Base-by-base conservation (phyloP, 768 basidiomycete species). In the Phallus indusiatus region DNA sequence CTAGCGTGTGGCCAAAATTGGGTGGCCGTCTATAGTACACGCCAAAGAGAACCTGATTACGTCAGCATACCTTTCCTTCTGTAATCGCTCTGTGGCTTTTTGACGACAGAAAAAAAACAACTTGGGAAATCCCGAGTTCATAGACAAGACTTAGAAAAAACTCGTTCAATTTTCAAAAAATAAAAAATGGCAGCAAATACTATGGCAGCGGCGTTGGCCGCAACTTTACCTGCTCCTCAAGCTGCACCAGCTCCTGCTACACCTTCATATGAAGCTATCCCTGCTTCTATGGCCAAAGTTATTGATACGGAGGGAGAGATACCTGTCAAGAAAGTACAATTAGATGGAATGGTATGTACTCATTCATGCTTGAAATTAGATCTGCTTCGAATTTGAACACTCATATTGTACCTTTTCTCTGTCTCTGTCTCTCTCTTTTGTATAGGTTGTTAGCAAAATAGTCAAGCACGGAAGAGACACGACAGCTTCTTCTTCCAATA, bases 221-320 rank as follows among this genome's bases (percentile, higher is more conserved):
- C 94, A 33, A 85, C 87, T 22, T 74, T 88, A 28, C 88, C 90
- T 51, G 60, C 75, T 16, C 82, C 85, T 11, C 74, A 81, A 52
- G 72, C 84, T 22, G 77, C 82, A 10, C 80, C 83, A 9, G 74
- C 77, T 14, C 83, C 86, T 16, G 78, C 78, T 60, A 80, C 81
- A 10, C 84, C 86, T 17, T 81, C 78, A 24, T 85, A 90, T 73
- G 91, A 94, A 72, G 85, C 85, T 48, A 90, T 96, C 62, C 94
- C 94, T 17, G 81, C 92, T 5, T 89, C 91, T 62, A 91, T 95
- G 88, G 82, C 92, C 49, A 93, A 90, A 70, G 86, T 85, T 55
- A 85, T 97, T 69, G 94, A 97, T 73, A 88, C 93, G 64, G 94
- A 96, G 75, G 93, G 86, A 48, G 86, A 90, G 64, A 90, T 94